A percentile compares a stretch with the other conserved stretches of the same genome.
Evolutionary conservation across 208 protist genomes (phyloP).

Genomic region (Vickermania spadyakhi): DNA sequence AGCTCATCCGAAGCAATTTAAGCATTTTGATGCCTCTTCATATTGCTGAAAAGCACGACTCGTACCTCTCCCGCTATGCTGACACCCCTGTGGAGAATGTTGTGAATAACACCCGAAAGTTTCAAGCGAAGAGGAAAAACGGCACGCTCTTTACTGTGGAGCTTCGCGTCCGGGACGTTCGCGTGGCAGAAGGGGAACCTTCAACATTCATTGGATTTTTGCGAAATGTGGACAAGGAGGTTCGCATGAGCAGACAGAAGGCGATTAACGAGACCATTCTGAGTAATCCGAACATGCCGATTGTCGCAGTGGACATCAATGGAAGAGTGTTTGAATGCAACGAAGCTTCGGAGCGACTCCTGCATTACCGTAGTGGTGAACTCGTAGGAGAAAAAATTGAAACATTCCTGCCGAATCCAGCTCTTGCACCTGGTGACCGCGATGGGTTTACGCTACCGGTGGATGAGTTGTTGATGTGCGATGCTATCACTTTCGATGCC

Average conservation of each 20-base stretch:
- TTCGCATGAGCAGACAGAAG: conserved; percentile 1
- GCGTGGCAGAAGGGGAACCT: conserved; percentile 2
- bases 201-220: conserved; percentile 16
- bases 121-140: background rate
- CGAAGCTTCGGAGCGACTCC: conserved; percentile 8
- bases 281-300: conserved; percentile 1
- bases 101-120: background rate
- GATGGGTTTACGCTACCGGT: background rate
- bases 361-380: conserved; percentile 3
- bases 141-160: conserved; percentile 10
- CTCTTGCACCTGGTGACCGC: background rate
- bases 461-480: background rate
- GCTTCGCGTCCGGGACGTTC: conserved; percentile 7
- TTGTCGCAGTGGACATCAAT: conserved; percentile 12
- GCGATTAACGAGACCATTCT: conserved; percentile 8
- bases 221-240: conserved; percentile 11
- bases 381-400: conserved; percentile 19
- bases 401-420: conserved; percentile 12
- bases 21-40: conserved; percentile 8
- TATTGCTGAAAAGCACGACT: conserved; percentile 12
- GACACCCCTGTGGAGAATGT: conserved; percentile 15
- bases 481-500: conserved; percentile 6
- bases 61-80: conserved; percentile 11
- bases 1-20: conserved; percentile 13
- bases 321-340: conserved; percentile 17